Evolutionary conservation across 208 protist genomes (phyloP), one percentile per base, ranked within the genome.

Genomic region (Strigomonas oncopelti): DNA sequence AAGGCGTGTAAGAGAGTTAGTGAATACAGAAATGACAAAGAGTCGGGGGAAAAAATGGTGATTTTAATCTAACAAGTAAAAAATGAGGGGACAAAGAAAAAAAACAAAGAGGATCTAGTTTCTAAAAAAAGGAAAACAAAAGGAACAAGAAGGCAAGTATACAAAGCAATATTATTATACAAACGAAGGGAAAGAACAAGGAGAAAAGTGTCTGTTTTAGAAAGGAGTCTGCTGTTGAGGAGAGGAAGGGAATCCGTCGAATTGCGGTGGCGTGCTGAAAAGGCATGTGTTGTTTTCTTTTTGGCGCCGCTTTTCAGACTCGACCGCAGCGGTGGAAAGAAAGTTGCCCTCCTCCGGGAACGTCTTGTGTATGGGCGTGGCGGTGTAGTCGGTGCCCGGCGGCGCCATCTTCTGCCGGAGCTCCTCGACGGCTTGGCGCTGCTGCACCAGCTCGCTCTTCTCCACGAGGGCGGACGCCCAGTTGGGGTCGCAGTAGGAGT

Each of bases 221-320:
- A 75, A 3, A 67, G 51, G 3, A 51, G 58, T 1, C 48, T 20
- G 0, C 48, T 60, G 27, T 16, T 62, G 57, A 3, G 57, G 57
- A 27, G 57, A 62, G 7, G n/a, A 4, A 46, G 8, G 34, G 22
- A 93, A 93, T 0, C 85, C 88, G 3, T 85, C 83, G 59, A 93
- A 91, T 65, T 84, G 81, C 1, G 88, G 88, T 24, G 88, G 88
- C 7, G 88, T 93, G 58, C 74, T 81, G 55, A 93, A 93, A 18
- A 62, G 28, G 34, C 24, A 62, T 16, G 28, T 29, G 13, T 34
- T 62, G 28, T 62, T 62, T 22, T 62, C 57, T 7, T 62, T 62
- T 9, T 36, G 57, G 1, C 57, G 28, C 14, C 57, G 28, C 28
- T 45, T 34, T 29, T 62, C 57, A 9, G 57, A 48, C 42, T 48